Base-by-base conservation (phyloP, 202 grass and related monocot genomes). In the Carex arenaria region DNA sequence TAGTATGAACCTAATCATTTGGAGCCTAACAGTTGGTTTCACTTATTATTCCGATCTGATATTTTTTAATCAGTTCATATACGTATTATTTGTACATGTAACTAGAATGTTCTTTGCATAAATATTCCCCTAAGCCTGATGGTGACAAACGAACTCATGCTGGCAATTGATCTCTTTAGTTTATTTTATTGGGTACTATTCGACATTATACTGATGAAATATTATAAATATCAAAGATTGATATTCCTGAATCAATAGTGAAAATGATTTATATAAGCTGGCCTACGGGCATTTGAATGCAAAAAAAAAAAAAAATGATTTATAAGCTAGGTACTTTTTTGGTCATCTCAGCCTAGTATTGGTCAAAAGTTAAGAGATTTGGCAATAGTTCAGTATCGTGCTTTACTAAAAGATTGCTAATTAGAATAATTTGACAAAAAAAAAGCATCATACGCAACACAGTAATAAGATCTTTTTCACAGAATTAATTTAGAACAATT, bases 1-100 rank as follows among this genome's bases (percentile, higher is more conserved):
- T 26, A 75, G 63, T 10, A 64, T 90, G 84, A 51, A 90, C 88
- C 92, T 94, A 90, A 92, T 78, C 5, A 8, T 90, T 90, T 94
- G 90, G 90, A 86, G 78, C 59, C 56, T 90, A 89, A 81, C 83
- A 52, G 72, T 80, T 88, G 84, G 88, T 83, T 87, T 79, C 43
- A 83, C 20, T 62, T 84, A 43, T 70, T 63, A 51, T 72, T 82
- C 80, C 63, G 82, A 18, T 15, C 57, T 49, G 40, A 80, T 80
- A 15, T 7, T 13, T 42, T 45, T 80, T 64, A 80, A 80, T 80
- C 30, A 63, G 13, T 53, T 53, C 43, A 28, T 28, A 13, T 62
- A 61, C n/a, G 23, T 62, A 61, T 57, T 61, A 62, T 45, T 80
- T 14, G 17, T 62, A 64, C 78, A 63, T n/a, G 3, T 15, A 80